A percentile compares a stretch with the other conserved stretches of the same genome.
Evolutionary conservation across 2,329 filamentous ascomycete species (phyloP).

Genomic region (Neurospora crassa): DNA sequence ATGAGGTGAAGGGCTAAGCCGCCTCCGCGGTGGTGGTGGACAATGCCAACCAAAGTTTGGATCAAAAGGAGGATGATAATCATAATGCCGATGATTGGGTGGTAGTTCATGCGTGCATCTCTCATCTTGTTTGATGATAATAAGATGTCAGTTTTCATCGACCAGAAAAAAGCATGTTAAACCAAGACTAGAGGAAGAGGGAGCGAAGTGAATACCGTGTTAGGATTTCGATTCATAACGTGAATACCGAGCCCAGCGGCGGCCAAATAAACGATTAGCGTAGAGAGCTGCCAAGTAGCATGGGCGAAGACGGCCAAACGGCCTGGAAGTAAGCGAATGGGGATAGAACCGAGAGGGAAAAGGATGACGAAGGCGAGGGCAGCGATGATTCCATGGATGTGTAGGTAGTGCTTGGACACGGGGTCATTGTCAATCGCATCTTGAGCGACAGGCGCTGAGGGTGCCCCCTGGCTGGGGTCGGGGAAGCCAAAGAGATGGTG

Average conservation of each 20-base stretch:
- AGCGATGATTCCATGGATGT: slow-evolving; percentile 32
- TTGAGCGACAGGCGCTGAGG: background rate
- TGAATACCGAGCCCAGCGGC: slow-evolving; percentile 34
- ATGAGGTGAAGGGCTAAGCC: slow-evolving; percentile 34
- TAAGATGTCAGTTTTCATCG: background rate
- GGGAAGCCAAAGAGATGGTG: background rate
- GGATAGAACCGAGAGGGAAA: slow-evolving; percentile 34
- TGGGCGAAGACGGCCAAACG: slow-evolving; percentile 29
- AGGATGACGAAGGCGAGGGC: slow-evolving; percentile 31
- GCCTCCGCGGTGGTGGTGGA: slow-evolving; percentile 34
- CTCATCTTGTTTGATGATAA: slow-evolving; percentile 19
- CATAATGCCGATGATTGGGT: slow-evolving; percentile 38
- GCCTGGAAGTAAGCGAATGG: slow-evolving; percentile 30
- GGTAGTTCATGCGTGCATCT: slow-evolving; percentile 25
- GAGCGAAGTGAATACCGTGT: slow-evolving; percentile 21
- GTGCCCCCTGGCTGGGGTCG: background rate
- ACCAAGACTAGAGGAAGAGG: background rate
- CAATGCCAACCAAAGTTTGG: slow-evolving; percentile 31
- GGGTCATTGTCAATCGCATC: rapidly evolving
- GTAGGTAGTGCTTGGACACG: slow-evolving; percentile 19
- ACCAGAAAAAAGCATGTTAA: background rate
- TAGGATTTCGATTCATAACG: slow-evolving; percentile 18
- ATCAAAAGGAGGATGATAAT: slow-evolving; percentile 29
- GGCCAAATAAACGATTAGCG: slow-evolving; percentile 27
- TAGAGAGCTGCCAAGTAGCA: slow-evolving; percentile 28